A percentile compares a stretch with the other conserved stretches of the same genome.
phyloP scores from a whole-genome alignment of 352 stramenopile genomes.

The Bremia lactucae region DNA sequence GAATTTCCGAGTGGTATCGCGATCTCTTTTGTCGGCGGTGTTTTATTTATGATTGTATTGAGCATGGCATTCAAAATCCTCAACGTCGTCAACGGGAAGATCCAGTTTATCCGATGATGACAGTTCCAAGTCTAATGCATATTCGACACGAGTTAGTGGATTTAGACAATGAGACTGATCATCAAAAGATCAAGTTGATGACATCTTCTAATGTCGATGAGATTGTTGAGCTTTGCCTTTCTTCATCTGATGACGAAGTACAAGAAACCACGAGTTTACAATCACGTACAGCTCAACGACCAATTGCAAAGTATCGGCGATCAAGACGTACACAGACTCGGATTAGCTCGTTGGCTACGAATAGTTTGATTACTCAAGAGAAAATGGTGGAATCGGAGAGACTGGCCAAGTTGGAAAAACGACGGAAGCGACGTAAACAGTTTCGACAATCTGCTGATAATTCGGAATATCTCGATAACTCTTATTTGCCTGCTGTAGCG shows the following conservation, averaged over 20 bases:
- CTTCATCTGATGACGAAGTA: conserved; percentile 21
- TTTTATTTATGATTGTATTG: conserved; percentile 85
- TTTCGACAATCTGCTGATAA: conserved; percentile 37
- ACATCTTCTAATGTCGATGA: conserved; percentile 6
- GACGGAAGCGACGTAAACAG: conserved; percentile 26
- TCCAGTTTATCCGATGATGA: conserved; percentile 49
- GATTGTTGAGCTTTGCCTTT: conserved; percentile 14
- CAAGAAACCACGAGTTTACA: conserved; percentile 4
- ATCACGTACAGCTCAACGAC: conserved; percentile 8
- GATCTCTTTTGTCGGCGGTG: conserved; percentile 86
- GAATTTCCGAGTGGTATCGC: conserved; percentile 66
- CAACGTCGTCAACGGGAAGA: conserved; percentile 33
- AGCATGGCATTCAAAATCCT: conserved; percentile 77
- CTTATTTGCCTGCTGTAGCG: conserved; percentile 31
- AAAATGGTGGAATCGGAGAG: conserved; percentile 44
- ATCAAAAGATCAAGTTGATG: conserved; percentile 3
- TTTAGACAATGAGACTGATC: conserved; percentile 5
- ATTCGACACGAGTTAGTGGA: conserved; percentile 7
- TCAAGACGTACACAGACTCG: conserved; percentile 53
- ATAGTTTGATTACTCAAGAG: conserved; percentile 48
- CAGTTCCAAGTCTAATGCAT: conserved; percentile 18
- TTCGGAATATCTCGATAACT: conserved; percentile 65
- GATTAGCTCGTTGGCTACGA: conserved; percentile 47
- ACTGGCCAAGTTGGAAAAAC: conserved; percentile 22
- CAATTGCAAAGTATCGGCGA: conserved; percentile 19